These are phyloP conservation scores for Skeletonema potamos DNA, from an alignment of 108 stramenopile genomes.

Conservation along the genomic window DNA sequence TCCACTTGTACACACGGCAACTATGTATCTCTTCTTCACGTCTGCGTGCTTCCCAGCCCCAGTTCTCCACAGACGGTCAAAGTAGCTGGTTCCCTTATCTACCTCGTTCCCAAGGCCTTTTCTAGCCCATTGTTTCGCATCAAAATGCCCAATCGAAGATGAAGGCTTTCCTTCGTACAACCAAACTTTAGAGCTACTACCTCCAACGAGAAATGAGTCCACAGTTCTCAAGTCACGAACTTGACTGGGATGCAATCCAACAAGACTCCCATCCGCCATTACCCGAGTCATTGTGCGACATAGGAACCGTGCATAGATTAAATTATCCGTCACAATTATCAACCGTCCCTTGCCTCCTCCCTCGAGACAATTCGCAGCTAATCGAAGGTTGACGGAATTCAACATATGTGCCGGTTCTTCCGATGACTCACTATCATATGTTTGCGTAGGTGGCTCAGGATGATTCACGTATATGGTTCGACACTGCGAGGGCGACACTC, in stretches of 20 bases:
- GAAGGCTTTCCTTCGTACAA: slow-evolving; percentile 77
- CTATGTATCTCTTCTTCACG: slow-evolving; percentile 53
- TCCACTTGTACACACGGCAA: slow-evolving; percentile 35
- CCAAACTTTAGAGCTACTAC: slow-evolving; percentile 11
- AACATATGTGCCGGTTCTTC: slow-evolving; percentile 87
- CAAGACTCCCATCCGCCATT: slow-evolving; percentile 28
- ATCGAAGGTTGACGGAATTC: slow-evolving; percentile 44
- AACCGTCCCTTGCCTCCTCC: slow-evolving; percentile 38
- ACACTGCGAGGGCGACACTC: slow-evolving; percentile 46
- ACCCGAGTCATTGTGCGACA: slow-evolving; percentile 59
- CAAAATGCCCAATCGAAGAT: slow-evolving; percentile 57
- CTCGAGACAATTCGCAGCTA: slow-evolving; percentile 57
- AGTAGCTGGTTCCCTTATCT: slow-evolving; percentile 67
- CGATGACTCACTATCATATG: slow-evolving; percentile 43
- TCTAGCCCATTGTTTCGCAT: neutral
- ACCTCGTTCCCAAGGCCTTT: neutral
- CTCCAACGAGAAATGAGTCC: slow-evolving; percentile 8
- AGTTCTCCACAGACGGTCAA: slow-evolving; percentile 85
- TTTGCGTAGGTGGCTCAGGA: slow-evolving; percentile 89
- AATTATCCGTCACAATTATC: slow-evolving; percentile 83
- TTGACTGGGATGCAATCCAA: slow-evolving; percentile 15
- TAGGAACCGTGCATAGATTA: slow-evolving; percentile 69
- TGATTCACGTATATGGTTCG: slow-evolving; percentile 77
- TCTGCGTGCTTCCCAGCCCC: slow-evolving; percentile 82
- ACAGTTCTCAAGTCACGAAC: slow-evolving; percentile 24